Conservation (phyloP, 2,329 filamentous ascomycete species). For the Pseudogymnoascus sp. region DNA sequence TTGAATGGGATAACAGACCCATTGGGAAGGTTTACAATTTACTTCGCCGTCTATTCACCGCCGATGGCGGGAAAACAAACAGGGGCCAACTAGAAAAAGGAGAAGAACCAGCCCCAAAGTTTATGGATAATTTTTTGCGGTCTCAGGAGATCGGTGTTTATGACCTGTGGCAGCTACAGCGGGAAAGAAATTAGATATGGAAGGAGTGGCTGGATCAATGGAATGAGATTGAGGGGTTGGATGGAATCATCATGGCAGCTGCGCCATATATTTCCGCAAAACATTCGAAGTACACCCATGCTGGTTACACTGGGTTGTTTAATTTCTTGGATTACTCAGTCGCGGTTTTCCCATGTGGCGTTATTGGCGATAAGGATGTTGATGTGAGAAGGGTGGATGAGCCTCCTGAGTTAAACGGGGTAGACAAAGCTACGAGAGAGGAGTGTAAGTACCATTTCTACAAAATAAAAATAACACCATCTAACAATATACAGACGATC, state of each 20-base stretch:
- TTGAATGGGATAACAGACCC: constrained; percentile 4
- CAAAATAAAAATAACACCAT: constrained; percentile 47
- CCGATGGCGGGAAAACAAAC: constrained; percentile 26
- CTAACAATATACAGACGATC: constrained; percentile 62
- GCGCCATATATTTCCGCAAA: constrained; percentile 30
- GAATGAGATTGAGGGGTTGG: not conserved
- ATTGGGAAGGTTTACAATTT: not conserved
- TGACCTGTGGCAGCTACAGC: constrained; percentile 26
- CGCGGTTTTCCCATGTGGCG: not conserved
- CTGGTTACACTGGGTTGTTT: constrained; percentile 26
- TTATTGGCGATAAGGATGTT: constrained; percentile 5
- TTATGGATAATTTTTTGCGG: constrained; percentile 25
- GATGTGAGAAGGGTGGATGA: not conserved
- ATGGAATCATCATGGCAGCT: constrained; percentile 28
- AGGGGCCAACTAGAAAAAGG: constrained; percentile 21
- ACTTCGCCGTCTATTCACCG: constrained; percentile 11
- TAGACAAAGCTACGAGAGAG: not conserved
- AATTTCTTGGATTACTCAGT: constrained; percentile 25
- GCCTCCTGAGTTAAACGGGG: not conserved
- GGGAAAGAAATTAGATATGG: constrained; percentile 26
- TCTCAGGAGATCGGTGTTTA: constrained; percentile 12
- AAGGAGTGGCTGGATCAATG: constrained; percentile 28
- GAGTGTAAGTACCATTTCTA: not conserved
- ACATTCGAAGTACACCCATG: not conserved
- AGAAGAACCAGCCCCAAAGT: constrained; percentile 17